Base-by-base conservation (phyloP, 148 eudicot species). In the Suaeda aralocaspica region DNA sequence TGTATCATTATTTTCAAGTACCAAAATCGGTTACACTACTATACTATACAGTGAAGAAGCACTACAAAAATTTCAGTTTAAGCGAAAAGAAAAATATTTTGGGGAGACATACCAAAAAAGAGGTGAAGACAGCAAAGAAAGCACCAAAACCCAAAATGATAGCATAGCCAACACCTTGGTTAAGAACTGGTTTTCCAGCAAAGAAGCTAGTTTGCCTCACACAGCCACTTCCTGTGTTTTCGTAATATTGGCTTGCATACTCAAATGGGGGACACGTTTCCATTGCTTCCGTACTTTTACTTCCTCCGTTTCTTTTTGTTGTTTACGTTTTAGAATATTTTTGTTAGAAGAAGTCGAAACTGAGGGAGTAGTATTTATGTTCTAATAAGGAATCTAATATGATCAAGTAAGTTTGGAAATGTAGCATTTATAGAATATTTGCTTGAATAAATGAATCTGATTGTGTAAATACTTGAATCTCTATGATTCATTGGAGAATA, bases 131-230 rank as follows among this genome's bases (percentile, higher is more conserved):
- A 6, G 97, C 97, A 67, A 92, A 92, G 66, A 92, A 89, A 5
- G 95, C 95, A 49, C 97, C 97, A 77, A 92, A 92, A 3, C 97
- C 97, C 72, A 92, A 81, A 72, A 92, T 83, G 49, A 92, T 85
- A 58, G 92, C 82, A 63, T 92, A 92, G 7, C 97, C 97, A 83
- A 92, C 92, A 16, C 86, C 84, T 77, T 92, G 97, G 71, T 85
- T 89, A 30, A 92, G 84, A 69, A 84, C 90, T 28, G 97, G 65
- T 64, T 92, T 77, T 5, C 92, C 89, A 18, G 69, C 84, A 68
- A 92, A 92, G 79, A 82, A 89, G 46, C 95, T 89, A 74, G 76
- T 76, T 39, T 87, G 95, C 59, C 92, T 82, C 57, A 84, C 82
- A 72, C 95, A 92, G 30, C 65, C 67, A 15, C 82, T 84, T 9